Evolutionary conservation across 257 asterid species (phyloP).

Genomic region (Handroanthus guayacan): DNA sequence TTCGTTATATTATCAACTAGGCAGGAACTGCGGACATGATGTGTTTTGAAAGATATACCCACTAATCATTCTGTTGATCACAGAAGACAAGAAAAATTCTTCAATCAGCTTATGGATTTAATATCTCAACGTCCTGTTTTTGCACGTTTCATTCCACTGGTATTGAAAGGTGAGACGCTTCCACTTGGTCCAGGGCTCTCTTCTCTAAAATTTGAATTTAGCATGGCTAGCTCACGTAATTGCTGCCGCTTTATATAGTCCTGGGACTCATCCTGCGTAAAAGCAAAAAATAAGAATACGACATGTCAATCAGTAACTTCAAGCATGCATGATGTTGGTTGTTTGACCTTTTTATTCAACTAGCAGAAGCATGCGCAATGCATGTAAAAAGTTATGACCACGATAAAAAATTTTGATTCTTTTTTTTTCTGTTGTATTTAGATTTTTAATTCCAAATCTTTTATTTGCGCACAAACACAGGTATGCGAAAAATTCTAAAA

Average conservation of each 20-base stretch:
- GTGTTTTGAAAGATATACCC: slow-evolving; percentile 25
- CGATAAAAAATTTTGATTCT: neutral
- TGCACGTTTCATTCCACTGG: slow-evolving; percentile 94
- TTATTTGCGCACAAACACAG: too few species aligned
- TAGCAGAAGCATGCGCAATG: too few species aligned
- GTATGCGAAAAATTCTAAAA: too few species aligned
- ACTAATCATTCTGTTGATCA: slow-evolving; percentile 32
- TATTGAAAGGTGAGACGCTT: slow-evolving; percentile 90
- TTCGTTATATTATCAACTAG: slow-evolving; percentile 32
- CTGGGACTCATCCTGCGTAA: slow-evolving; percentile 85
- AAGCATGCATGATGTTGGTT: neutral
- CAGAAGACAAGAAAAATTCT: slow-evolving; percentile 25
- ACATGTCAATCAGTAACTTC: neutral
- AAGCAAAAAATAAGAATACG: slow-evolving; percentile 34
- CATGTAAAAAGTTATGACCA: neutral
- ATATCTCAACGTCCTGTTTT: slow-evolving; percentile 80
- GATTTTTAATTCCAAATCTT: too few species aligned
- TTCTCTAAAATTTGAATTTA: slow-evolving; percentile 91
- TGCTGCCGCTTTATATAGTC: slow-evolving; percentile 95
- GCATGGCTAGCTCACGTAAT: slow-evolving; percentile 92
- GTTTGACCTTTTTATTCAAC: neutral
- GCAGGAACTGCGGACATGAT: slow-evolving; percentile 29
- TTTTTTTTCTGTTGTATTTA: too few species aligned
- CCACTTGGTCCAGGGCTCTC: slow-evolving; percentile 99
- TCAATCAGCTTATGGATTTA: slow-evolving; percentile 24